A percentile compares a stretch with the other conserved stretches of the same genome.
Conservation (phyloP, 169 alveolate genomes). For the Plasmodium fragile region DNA sequence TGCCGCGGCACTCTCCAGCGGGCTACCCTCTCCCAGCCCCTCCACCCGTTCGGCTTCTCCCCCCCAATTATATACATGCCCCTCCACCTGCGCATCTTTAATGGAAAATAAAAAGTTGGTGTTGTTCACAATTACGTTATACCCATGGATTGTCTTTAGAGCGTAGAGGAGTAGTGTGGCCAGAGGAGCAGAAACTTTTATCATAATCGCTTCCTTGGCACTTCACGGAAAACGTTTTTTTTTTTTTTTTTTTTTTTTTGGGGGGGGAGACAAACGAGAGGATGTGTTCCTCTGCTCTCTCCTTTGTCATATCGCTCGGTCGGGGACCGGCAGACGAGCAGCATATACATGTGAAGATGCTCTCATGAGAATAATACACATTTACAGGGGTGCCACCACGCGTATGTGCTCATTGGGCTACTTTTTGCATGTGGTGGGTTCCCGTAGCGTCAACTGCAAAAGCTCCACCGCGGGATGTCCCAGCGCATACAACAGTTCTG, state of each 20-base stretch:
- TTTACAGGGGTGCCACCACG: background rate
- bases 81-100: background rate
- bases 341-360: background rate
- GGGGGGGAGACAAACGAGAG: background rate
- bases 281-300: background rate
- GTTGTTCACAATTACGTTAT: constrained; percentile 30
- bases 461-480: background rate
- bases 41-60: constrained; percentile 3
- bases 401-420: background rate
- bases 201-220: constrained; percentile 24
- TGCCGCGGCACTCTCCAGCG: background rate
- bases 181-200: background rate
- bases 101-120: constrained; percentile 20
- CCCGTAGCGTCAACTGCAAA: background rate
- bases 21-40: background rate
- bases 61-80: background rate
- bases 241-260: too few relatives aligned
- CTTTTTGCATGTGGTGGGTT: background rate
- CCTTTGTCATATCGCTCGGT: background rate
- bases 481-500: background rate
- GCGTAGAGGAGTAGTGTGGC: background rate
- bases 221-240: background rate
- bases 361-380: background rate
- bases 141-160: constrained; percentile 37
- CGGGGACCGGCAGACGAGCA: background rate